Base-by-base conservation (phyloP, 208 protist species). In the Crithidia fasciculata region DNA sequence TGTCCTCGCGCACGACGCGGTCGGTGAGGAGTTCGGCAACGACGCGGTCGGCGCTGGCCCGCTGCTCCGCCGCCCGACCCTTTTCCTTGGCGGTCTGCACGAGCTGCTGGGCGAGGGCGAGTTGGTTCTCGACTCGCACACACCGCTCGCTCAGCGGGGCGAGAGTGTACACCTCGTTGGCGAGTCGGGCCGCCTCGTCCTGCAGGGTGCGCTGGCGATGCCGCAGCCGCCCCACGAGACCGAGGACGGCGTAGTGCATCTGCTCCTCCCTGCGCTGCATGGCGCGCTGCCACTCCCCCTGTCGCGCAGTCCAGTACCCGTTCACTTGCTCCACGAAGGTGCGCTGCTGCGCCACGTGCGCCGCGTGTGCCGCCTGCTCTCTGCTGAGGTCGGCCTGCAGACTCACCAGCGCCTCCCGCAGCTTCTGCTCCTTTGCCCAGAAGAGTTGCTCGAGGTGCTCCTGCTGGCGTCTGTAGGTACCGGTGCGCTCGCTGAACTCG, bases 401-500 rank as follows among this genome's bases (percentile, higher is more conserved):
- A 7, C 59, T 59, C 7, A 62, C 28, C 4, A 82, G 28, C 1
- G 78, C 49, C 0, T 67, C 61, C 3, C 59, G 64, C 39, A 92
- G 65, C 19, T 62, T 69, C n/a, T 63, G 61, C 47, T 89, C 83
- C 43, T 82, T 80, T 16, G 49, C 60, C 12, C 41, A 8, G 52
- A 81, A 87, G 50, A 87, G 75, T 18, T 70, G 73, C 56, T 82
- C 67, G 8, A 81, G 36, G 44, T 82, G 76, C 59, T 88, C 84
- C 64, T 89, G 88, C 65, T 92, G 85, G 12, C 76, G 76, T 19
- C 88, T 64, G 63, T 90, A 90, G 0, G 85, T 88, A 18, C 67
- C 61, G 0, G 84, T 88, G 41, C 88, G 84, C 62, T 86, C 78
- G 49, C 75, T 83, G 49, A 92, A 92, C 72, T 92, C 84, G n/a